phyloP scores from a whole-genome alignment of 768 basidiomycete genomes.

The Lactifluus echinatus region DNA sequence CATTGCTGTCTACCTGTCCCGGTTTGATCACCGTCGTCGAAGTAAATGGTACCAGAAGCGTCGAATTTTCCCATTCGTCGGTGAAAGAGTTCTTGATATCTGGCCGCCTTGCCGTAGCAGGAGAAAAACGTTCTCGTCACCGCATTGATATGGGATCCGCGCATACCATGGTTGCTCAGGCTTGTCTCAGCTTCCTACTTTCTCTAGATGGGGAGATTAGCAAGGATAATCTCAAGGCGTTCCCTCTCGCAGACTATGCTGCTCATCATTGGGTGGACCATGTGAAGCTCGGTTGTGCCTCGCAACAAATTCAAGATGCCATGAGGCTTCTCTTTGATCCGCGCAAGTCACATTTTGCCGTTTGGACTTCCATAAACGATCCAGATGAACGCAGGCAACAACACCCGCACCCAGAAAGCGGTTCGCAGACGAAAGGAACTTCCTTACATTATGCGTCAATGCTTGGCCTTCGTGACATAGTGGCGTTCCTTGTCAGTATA shows the following conservation, averaged over 20 bases:
- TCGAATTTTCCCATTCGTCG: background rate
- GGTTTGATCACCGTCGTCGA: background rate
- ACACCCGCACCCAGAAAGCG: background rate
- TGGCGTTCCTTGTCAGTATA: background rate
- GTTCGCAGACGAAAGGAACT: background rate
- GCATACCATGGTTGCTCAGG: background rate
- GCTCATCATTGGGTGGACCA: background rate
- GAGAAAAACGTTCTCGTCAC: background rate
- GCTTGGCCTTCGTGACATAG: background rate
- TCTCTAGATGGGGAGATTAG: background rate
- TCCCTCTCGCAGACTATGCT: background rate
- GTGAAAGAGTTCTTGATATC: background rate
- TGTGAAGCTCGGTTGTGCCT: background rate
- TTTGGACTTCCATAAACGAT: background rate
- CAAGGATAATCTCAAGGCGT: background rate
- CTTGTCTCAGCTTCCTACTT: background rate
- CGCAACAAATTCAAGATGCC: background rate
- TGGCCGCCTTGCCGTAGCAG: background rate
- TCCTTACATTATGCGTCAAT: background rate
- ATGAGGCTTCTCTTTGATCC: background rate
- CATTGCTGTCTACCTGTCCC: background rate
- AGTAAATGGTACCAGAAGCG: background rate
- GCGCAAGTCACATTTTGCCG: background rate
- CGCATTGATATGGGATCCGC: background rate
- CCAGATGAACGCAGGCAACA: background rate